These are phyloP conservation scores for Pseudotsuga menziesii DNA, from an alignment of 75 land plant species.

Conservation along the genomic window DNA sequence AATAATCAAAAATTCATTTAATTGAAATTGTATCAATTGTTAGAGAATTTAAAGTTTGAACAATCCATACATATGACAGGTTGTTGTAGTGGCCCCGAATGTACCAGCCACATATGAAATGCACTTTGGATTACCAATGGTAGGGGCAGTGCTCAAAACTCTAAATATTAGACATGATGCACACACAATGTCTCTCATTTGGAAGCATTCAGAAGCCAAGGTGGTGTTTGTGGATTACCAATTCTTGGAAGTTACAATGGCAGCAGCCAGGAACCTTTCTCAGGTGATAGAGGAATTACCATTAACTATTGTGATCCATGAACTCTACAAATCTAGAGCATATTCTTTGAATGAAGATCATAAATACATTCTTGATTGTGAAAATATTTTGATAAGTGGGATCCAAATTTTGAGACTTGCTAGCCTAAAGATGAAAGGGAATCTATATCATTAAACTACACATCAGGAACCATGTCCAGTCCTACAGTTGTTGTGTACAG, in stretches of 20 bases:
- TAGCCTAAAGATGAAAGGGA: slow-evolving; percentile 62
- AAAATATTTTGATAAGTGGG: slow-evolving; percentile 43
- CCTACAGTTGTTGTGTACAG: slow-evolving; percentile 80
- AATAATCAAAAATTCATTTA: too few relatives aligned
- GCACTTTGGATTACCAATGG: too few relatives aligned
- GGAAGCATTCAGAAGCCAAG: slow-evolving; percentile 65
- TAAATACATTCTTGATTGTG: slow-evolving; percentile 52
- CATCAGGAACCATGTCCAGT: slow-evolving; percentile 76
- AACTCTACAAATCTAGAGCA: neutral
- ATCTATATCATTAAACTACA: slow-evolving; percentile 66
- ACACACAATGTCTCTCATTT: slow-evolving; percentile 46
- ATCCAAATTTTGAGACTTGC: slow-evolving; percentile 41
- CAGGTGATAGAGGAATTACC: slow-evolving; percentile 28
- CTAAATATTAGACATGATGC: slow-evolving; percentile 71
- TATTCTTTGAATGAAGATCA: slow-evolving; percentile 11
- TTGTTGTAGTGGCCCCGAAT: too few relatives aligned
- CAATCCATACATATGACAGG: too few relatives aligned
- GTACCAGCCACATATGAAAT: too few relatives aligned
- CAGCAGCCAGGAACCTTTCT: slow-evolving; percentile 39
- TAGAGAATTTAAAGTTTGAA: too few relatives aligned
- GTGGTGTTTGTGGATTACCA: slow-evolving; percentile 62
- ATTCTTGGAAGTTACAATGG: slow-evolving; percentile 36
- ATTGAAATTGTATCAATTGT: too few relatives aligned
- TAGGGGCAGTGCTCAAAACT: too few relatives aligned
- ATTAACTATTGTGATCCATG: slow-evolving; percentile 37